phyloP scores from a whole-genome alignment of 2,329 filamentous ascomycete species.

The Alternaria brassicicola region DNA sequence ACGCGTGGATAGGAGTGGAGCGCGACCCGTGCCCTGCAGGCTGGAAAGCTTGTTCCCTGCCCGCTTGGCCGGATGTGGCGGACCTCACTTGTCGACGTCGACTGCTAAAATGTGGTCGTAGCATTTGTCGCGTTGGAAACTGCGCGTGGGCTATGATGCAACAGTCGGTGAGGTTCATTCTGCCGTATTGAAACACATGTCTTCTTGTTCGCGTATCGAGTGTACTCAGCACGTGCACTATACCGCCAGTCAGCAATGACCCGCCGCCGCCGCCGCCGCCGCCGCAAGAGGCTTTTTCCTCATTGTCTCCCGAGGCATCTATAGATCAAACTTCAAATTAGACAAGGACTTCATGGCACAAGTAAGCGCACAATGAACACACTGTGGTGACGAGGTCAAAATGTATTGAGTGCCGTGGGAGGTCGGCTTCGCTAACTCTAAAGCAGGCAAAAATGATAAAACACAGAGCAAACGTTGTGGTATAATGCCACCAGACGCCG shows the following conservation, averaged over 20 bases:
- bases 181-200: constrained; percentile 7
- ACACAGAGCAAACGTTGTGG: constrained; percentile 32
- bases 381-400: neutral
- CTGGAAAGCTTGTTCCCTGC: constrained; percentile 12
- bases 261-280: neutral
- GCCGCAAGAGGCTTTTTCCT: neutral
- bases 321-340: neutral
- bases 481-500: constrained; percentile 39
- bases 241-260: constrained; percentile 1
- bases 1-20: constrained; percentile 18
- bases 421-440: neutral
- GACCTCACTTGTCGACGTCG: constrained; percentile 2
- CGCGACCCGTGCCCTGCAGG: constrained; percentile 9
- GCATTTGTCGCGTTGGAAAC: neutral
- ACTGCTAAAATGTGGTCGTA: constrained; percentile 1
- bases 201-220: constrained; percentile 1
- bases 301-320: neutral
- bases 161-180: neutral
- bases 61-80: constrained; percentile 6
- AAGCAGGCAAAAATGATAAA: constrained; percentile 18
- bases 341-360: neutral
- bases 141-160: neutral
- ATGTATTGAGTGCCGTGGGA: neutral
- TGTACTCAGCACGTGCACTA: neutral
- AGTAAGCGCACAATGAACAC: neutral